Evolutionary conservation across 2,329 filamentous ascomycete genomes (phyloP), one percentile per base, ranked within the genome.

Genomic region (Lecanicillium sp.): DNA sequence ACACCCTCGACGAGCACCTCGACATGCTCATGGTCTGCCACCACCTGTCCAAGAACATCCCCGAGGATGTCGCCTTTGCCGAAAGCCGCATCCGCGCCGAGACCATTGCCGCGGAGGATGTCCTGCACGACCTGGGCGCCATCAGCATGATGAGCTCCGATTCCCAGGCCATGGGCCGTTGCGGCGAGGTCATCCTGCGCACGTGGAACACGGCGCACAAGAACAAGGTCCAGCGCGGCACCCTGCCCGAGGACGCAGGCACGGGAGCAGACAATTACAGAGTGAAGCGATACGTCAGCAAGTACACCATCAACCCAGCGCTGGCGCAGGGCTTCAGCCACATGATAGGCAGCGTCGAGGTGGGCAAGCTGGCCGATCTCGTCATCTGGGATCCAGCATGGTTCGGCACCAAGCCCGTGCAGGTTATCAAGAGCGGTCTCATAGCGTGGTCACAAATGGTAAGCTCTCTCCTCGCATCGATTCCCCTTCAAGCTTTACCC

Each of bases 1-100:
- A 97, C 66, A 97, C 90, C 0, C 74, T 96, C 0, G 90, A 96
- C 55, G 90, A 97, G 62, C 90, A 96, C 62, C 76, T 96, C 12
- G 90, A 96, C 65, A 96, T 97, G 90, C 69, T 96, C 33, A 96
- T 96, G 90, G 88, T 95, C 27, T 96, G 90, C 69, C 90, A 96
- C 61, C 90, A 96, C 56, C 69, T 96, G 11, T 88, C 82, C 38
- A 87, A 85, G 61, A 81, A 95, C 61, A 96, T 96, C 44, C 87
- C 89, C 42, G 90, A 97, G 65, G 90, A 97, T 57, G 84, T 96
- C 12, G 88, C 89, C 2, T 96, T 97, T 54, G 90, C 90, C 34
- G 90, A 96, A 65, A 87, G 81, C 28, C 86, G 90, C 29, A 97
- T 97, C 61, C 84, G 90, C 42, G 87, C 87, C 47, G 89, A 96